These are phyloP conservation scores for Salicornia ramosissima DNA, from an alignment of 148 eudicot genomes.

Conservation along the genomic window DNA sequence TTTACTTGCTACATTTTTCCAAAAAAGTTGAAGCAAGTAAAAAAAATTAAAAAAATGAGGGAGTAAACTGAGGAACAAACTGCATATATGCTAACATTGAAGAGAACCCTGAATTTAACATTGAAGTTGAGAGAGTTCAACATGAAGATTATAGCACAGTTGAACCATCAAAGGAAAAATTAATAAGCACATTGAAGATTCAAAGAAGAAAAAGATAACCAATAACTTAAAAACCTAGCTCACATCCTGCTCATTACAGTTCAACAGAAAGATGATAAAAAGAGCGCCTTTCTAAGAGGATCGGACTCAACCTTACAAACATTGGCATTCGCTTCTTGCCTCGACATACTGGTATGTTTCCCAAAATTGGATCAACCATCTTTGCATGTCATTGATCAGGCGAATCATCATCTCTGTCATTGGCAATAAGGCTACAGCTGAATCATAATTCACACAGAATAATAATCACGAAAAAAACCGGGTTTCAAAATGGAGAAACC, in stretches of 20 bases:
- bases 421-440: background rate
- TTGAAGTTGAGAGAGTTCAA: constrained; percentile 8
- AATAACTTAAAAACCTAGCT: constrained; percentile 17
- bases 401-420: constrained; percentile 3
- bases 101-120: constrained; percentile 16
- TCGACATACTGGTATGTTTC: background rate
- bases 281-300: constrained; percentile 1
- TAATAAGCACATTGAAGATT: constrained; percentile 14
- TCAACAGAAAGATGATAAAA: constrained; percentile 9
- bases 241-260: constrained; percentile 6
- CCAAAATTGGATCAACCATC: constrained; percentile 8
- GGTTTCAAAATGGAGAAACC: constrained; percentile 37
- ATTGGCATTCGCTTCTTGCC: constrained; percentile 1
- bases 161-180: constrained; percentile 12
- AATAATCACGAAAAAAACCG: background rate
- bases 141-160: constrained; percentile 25
- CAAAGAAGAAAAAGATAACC: constrained; percentile 2
- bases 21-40: too few species aligned
- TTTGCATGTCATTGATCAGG: background rate
- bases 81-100: too few species aligned
- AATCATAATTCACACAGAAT: background rate
- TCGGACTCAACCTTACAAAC: constrained; percentile 2
- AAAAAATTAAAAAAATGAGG: too few species aligned
- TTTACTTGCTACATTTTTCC: too few species aligned
- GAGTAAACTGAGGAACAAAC: too few species aligned